Percentiles rank a stretch among this genome's conserved stretches.
Evolutionary conservation across 1,139 yeast species (phyloP).

Genomic region (Diutina catenulata): DNA sequence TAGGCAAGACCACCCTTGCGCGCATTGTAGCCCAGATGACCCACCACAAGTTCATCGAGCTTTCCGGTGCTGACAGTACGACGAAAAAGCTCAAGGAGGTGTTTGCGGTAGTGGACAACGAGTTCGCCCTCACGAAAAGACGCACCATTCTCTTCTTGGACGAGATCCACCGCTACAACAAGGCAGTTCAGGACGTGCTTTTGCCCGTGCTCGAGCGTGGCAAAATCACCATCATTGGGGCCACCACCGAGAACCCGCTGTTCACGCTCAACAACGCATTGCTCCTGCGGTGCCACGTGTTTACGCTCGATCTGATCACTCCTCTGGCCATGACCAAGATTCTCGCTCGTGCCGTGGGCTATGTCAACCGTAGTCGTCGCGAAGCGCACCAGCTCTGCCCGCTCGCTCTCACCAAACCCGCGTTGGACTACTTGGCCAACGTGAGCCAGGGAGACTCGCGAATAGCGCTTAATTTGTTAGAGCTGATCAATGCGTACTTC

Average conservation of each 20-base stretch:
- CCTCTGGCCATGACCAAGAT: slow-evolving; percentile 45
- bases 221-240: slow-evolving; percentile 64
- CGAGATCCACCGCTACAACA: slow-evolving; percentile 87
- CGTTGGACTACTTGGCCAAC: slow-evolving; percentile 59
- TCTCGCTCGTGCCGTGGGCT: slow-evolving; percentile 49
- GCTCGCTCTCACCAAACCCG: slow-evolving; percentile 42
- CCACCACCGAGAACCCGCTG: slow-evolving; percentile 96
- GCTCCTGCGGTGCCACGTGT: slow-evolving; percentile 79
- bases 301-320: slow-evolving; percentile 58
- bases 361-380: slow-evolving; percentile 48
- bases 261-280: slow-evolving; percentile 83
- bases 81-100: slow-evolving; percentile 59
- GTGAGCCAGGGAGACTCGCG: slow-evolving; percentile 89
- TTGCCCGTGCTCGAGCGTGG: slow-evolving; percentile 66
- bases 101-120: slow-evolving; percentile 65
- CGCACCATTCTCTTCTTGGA: slow-evolving; percentile 77
- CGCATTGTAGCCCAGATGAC: slow-evolving; percentile 47
- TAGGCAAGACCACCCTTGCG: slow-evolving; percentile 79
- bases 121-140: slow-evolving; percentile 49
- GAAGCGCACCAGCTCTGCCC: slow-evolving; percentile 25
- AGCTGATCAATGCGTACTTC: slow-evolving; percentile 31
- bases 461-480: slow-evolving; percentile 68
- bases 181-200: slow-evolving; percentile 80
- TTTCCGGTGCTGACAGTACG: slow-evolving; percentile 77
- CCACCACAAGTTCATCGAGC: slow-evolving; percentile 54